phyloP scores from a whole-genome alignment of 192 early-diverging fungal species.

The Dissophora globulifera region DNA sequence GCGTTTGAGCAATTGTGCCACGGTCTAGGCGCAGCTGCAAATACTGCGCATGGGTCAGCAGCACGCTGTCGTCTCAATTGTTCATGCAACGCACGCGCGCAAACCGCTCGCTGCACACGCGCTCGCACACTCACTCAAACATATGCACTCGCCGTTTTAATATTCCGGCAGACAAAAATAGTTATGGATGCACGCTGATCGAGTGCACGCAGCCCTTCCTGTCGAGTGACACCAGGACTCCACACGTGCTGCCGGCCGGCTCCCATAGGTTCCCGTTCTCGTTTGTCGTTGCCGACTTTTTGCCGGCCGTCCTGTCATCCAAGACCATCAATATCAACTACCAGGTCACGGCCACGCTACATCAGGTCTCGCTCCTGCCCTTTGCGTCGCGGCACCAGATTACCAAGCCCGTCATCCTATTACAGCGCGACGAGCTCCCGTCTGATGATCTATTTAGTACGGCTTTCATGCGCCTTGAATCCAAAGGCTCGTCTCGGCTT shows the following conservation, averaged over 20 bases:
- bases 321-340: conserved; percentile 26
- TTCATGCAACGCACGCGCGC: too few species aligned
- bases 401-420: conserved; percentile 28
- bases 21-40: too few species aligned
- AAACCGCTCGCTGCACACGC: too few species aligned
- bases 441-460: conserved; percentile 37
- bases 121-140: too few species aligned
- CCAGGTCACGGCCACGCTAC: conserved; percentile 30
- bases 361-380: conserved; percentile 17
- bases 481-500: conserved; percentile 10
- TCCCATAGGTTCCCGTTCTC: conserved; percentile 39
- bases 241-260: conserved; percentile 13
- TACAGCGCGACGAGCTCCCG: conserved; percentile 28
- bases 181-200: conserved; percentile 16
- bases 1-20: too few species aligned
- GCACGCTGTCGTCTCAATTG: too few species aligned
- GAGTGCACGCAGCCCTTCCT: conserved; percentile 20
- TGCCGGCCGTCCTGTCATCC: conserved; percentile 29
- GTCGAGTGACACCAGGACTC: not conserved
- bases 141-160: too few species aligned
- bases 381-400: conserved; percentile 14
- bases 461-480: not conserved
- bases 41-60: too few species aligned
- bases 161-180: conserved; percentile 18
- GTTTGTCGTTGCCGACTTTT: conserved; percentile 3